Evolutionary conservation across 768 basidiomycete genomes (phyloP).

Genomic region (Galerina sulciceps): DNA sequence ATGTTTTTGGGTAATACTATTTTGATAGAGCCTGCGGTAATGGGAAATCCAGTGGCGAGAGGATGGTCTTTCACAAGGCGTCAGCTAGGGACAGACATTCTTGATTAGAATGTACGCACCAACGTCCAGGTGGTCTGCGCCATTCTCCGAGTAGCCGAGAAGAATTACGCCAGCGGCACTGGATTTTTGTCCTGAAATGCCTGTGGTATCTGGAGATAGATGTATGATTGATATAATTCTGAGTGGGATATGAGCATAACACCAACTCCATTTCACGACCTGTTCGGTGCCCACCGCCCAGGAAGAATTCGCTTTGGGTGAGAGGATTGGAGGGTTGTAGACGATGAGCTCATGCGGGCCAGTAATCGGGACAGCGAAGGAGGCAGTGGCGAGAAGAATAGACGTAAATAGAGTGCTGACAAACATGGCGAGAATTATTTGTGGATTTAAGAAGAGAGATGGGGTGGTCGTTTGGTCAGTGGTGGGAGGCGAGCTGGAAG

Average conservation of each 20-base stretch:
- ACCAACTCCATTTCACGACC: conserved; percentile 45
- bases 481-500: conserved; percentile 1
- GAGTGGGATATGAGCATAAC: not conserved
- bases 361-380: conserved; percentile 27
- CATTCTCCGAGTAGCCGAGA: conserved; percentile 44
- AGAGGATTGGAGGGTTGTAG: conserved; percentile 45
- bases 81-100: not conserved
- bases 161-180: conserved; percentile 45
- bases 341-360: conserved; percentile 34
- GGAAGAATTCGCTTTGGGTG: conserved; percentile 30
- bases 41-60: conserved; percentile 43
- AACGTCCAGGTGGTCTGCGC: conserved; percentile 54
- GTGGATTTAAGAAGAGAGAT: conserved; percentile 2
- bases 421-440: conserved; percentile 21
- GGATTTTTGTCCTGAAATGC: conserved; percentile 40
- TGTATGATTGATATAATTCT: not conserved
- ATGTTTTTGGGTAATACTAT: conserved; percentile 43
- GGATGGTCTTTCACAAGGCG: conserved; percentile 38
- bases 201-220: conserved; percentile 27
- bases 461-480: not conserved
- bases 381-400: conserved; percentile 26
- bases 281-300: conserved; percentile 44
- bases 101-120: conserved; percentile 34
- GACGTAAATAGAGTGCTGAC: conserved; percentile 36
- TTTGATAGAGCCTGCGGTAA: conserved; percentile 39